Conservation (phyloP, 768 basidiomycete genomes). For the Cantharellus cinnabarinus region DNA sequence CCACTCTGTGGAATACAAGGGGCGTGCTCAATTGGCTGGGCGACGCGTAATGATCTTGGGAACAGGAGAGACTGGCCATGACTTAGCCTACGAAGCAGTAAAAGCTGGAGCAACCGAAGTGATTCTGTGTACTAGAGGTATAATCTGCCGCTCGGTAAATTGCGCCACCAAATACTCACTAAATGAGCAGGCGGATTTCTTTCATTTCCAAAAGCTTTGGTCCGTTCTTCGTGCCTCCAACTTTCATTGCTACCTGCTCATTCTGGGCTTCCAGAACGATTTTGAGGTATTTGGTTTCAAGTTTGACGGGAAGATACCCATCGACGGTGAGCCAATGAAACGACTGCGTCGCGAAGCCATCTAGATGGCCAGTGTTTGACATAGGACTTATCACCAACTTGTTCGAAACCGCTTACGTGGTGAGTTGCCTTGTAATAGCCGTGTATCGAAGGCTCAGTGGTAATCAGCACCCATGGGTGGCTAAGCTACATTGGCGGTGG, state of each 20-base stretch:
- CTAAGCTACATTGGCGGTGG: slow-evolving; percentile 33
- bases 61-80: slow-evolving; percentile 44
- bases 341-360: background rate
- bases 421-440: slow-evolving; percentile 13
- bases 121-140: slow-evolving; percentile 30
- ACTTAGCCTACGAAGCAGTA: slow-evolving; percentile 24
- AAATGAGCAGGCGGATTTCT: slow-evolving; percentile 21
- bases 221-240: slow-evolving; percentile 9
- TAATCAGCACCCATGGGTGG: slow-evolving; percentile 38
- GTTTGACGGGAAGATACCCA: slow-evolving; percentile 22
- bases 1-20: slow-evolving; percentile 35
- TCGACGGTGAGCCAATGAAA: slow-evolving; percentile 14
- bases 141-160: slow-evolving; percentile 15
- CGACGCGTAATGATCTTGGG: slow-evolving; percentile 35
- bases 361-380: background rate
- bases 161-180: background rate
- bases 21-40: slow-evolving; percentile 23
- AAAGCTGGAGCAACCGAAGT: slow-evolving; percentile 33
- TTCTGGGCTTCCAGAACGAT: slow-evolving; percentile 22
- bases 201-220: slow-evolving; percentile 37
- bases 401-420: slow-evolving; percentile 32
- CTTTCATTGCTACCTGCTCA: background rate
- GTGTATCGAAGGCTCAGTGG: background rate
- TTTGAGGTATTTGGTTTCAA: slow-evolving; percentile 32
- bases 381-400: slow-evolving; percentile 31